Percentiles rank a stretch among this genome's conserved stretches.
Conservation (phyloP, 2,329 filamentous ascomycete species). For the Paraphaeosphaeria sporulosa region DNA sequence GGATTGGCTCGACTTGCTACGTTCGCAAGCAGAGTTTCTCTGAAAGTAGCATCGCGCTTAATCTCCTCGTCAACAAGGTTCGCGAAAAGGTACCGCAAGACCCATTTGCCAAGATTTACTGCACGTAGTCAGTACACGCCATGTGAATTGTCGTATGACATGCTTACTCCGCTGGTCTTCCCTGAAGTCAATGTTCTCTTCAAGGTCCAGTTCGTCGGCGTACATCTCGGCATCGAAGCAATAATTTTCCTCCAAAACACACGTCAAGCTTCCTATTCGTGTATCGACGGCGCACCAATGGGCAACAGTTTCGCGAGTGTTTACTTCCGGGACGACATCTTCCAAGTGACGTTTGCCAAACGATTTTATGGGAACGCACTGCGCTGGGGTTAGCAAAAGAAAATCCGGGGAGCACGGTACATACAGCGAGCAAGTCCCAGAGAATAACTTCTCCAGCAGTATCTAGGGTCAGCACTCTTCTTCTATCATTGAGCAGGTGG, state of each 20-base stretch:
- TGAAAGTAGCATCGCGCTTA: conserved; percentile 76
- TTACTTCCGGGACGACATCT: conserved; percentile 85
- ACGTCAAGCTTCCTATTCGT: conserved; percentile 87
- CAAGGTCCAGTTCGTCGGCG: conserved; percentile 82
- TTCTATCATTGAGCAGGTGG: conserved; percentile 87
- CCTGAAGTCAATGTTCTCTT: conserved; percentile 79
- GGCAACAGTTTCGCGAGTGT: conserved; percentile 86
- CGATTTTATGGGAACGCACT: conserved; percentile 88
- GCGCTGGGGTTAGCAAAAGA: conserved; percentile 26
- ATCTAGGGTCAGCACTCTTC: conserved; percentile 87
- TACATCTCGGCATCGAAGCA: conserved; percentile 99
- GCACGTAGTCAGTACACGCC: conserved; percentile 8
- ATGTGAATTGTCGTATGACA: background rate
- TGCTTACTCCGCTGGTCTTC: conserved; percentile 90
- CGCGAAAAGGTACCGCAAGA: conserved; percentile 89
- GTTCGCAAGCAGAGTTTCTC: conserved; percentile 72
- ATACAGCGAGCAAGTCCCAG: conserved; percentile 89
- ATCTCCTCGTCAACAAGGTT: conserved; percentile 91
- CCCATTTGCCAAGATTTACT: conserved; percentile 98
- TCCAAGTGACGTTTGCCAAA: conserved; percentile 95
- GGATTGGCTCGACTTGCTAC: conserved; percentile 64
- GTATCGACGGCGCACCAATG: conserved; percentile 98
- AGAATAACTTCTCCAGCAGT: conserved; percentile 93
- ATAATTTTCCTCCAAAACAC: conserved; percentile 90
- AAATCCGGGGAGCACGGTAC: conserved; percentile 23